These are phyloP conservation scores for Microascus cirrosus DNA, from an alignment of 2,329 filamentous ascomycete genomes.

Conservation along the genomic window DNA sequence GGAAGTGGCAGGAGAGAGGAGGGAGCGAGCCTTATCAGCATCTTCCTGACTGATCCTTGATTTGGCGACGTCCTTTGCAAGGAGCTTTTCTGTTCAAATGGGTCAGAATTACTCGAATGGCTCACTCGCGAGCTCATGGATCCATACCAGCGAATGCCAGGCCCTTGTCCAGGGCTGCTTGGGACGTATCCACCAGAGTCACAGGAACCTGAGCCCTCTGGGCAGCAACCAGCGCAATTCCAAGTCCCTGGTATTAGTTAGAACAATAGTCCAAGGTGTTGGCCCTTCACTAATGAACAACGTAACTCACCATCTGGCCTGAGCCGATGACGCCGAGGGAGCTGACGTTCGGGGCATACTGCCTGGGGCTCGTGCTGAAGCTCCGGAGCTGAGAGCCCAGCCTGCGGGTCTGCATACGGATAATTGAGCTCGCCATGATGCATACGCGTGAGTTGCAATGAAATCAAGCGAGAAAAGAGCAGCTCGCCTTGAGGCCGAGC, in stretches of 20 bases:
- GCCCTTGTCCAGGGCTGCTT: constrained; percentile 79
- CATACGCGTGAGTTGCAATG: background rate
- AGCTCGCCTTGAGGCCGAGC: background rate
- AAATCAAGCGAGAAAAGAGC: background rate
- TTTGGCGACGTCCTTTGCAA: constrained; percentile 87
- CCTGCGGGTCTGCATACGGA: constrained; percentile 19
- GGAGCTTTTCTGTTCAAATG: constrained; percentile 60
- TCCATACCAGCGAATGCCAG: constrained; percentile 69
- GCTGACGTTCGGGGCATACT: constrained; percentile 63
- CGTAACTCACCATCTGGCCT: constrained; percentile 76
- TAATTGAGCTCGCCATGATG: constrained; percentile 27
- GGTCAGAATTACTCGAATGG: background rate
- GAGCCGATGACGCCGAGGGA: constrained; percentile 85
- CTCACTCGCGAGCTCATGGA: background rate
- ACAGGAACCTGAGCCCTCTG: constrained; percentile 76
- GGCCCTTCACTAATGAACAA: background rate
- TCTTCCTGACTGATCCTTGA: constrained; percentile 72
- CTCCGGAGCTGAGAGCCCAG: constrained; percentile 21
- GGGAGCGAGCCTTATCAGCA: constrained; percentile 60
- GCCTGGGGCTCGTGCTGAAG: constrained; percentile 59
- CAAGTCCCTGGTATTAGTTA: constrained; percentile 57
- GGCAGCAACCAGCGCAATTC: constrained; percentile 90
- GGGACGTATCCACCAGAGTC: constrained; percentile 71
- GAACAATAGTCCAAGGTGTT: background rate
- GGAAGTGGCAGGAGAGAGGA: constrained; percentile 58